Base-by-base conservation (phyloP, 2,329 filamentous ascomycete species). In the Byssoonygena ceratinophila region DNA sequence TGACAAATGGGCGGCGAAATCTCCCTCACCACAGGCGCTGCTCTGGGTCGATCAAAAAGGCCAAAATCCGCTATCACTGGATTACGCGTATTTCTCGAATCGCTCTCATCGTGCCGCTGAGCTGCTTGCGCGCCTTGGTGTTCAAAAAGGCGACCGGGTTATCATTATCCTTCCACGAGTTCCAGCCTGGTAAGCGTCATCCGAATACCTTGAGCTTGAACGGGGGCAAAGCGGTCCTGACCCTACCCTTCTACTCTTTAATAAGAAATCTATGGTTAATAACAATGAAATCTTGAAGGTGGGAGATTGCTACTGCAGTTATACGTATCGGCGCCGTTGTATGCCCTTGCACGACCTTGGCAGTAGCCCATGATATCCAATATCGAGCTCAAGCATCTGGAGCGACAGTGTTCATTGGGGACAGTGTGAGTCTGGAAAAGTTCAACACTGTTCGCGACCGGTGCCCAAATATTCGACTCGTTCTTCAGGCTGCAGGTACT, bases 331-430 rank as follows among this genome's bases (percentile, higher is more conserved):
- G 68, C 4, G 59, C 71, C 29, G 62, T 71, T 5, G 54, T 71
- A 14, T 68, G 65, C 58, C 68, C 69, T 1, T 66, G 65, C 25
- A 71, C 68, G 11, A 68, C 65, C 5, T 56, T 71, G 20, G 60
- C 69, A 1, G 65, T 68, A 2, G 66, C 62, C 27, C 68, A 68
- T 46, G 69, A 71, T 54, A 70, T 71, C 48, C 61, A 69, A 47
- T 70, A 67, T 52, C 63, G 68, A 18, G 60, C 64, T 7, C 59
- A 63, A 20, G 54, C 62, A 50, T 67, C 63, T 2, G 59, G 60
- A 2, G 69, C 69, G 9, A 64, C 63, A 7, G 60, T 66, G 2
- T 71, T 71, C 53, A 58, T 71, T 11, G 69, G 68, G n/a, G 67
- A 71, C 46, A 54, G 54, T 12, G 59, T 61, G 1, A 62, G 62